Conservation (phyloP, 345 rosid genomes). For the Brassica incana region DNA sequence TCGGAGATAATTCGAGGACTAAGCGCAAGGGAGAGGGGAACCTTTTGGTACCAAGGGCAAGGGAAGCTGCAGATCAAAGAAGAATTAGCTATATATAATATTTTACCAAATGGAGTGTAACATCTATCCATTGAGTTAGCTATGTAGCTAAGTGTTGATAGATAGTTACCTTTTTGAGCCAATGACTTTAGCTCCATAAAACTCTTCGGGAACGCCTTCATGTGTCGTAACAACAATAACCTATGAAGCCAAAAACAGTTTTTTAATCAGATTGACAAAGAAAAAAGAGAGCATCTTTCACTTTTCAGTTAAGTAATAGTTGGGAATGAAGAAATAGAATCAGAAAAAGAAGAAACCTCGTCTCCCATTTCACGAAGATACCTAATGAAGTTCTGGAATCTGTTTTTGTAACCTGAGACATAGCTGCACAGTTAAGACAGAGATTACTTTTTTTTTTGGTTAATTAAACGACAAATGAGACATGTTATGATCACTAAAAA, state of each 20-base stretch:
- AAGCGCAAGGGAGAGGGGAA: constrained; percentile 92
- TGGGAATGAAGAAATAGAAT: background rate
- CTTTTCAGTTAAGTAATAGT: background rate
- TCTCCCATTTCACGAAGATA: constrained; percentile 97
- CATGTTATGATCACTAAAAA: background rate
- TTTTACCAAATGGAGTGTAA: background rate
- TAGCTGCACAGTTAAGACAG: constrained; percentile 60
- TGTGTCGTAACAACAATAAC: constrained; percentile 98
- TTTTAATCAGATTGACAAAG: background rate
- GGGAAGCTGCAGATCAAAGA: constrained; percentile 66
- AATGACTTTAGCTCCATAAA: constrained; percentile 91
- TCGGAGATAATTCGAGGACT: constrained; percentile 97
- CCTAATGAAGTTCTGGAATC: constrained; percentile 95
- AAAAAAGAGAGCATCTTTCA: background rate
- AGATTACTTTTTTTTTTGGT: no score
- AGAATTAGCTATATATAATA: background rate
- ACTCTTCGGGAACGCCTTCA: constrained; percentile 95
- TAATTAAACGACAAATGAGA: background rate
- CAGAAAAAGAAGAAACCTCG: constrained; percentile 52
- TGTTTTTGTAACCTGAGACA: constrained; percentile 94
- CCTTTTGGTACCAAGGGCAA: constrained; percentile 91
- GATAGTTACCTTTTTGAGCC: constrained; percentile 34
- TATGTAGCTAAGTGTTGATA: no score
- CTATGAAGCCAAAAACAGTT: constrained; percentile 39
- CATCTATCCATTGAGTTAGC: background rate